Base-by-base conservation (phyloP, 108 stramenopile species). In the Cyclotella distinguenda region DNA sequence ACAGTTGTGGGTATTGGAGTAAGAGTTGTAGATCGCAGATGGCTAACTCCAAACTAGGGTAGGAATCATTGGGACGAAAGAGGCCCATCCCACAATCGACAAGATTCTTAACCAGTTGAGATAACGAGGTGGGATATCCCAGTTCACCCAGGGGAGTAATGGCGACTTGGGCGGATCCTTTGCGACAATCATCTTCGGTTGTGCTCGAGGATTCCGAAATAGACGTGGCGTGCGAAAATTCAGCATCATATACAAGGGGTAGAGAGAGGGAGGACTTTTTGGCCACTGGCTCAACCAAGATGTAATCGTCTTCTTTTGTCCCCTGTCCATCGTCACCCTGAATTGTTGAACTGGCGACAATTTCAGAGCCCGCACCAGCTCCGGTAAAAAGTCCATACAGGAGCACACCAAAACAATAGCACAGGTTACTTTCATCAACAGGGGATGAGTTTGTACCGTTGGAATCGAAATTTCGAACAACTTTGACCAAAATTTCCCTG, bases 11-110 rank as follows among this genome's bases (percentile, higher is more conserved):
- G 11, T 28, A 15, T 33, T 9, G 7, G 28, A 66, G 52, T n/a
- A 54, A 15, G 22, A 66, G 31, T 15, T 53, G 30, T 15, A 66
- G 15, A 54, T 66, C 64, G 6, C 43, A 34, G 19, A 40, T 54
- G 10, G 28, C 51, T 22, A 15, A 39, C 11, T 54, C 23, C 13
- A 66, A 19, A 32, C 25, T 38, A 19, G 34, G 30, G 19, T 47
- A 47, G 8, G 52, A 26, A 25, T 54, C 40, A 19, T 53, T 27
- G 2, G 52, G 33, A 3, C 21, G 18, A 18, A 54, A 40, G 6
- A 15, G 8, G 18, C 28, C 40, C 26, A 23, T 19, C 4, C 48
- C 40, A 19, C 18, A 35, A 15, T 66, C 51, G 2, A 66, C 16
- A 19, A 66, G 38, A 44, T 54, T 53, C n/a, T 28, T 33, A 26